Evolutionary conservation across 495 filamentous ascomycete genomes (phyloP), one percentile per base, ranked within the genome.

Genomic region (Aspergillus homomorphus): DNA sequence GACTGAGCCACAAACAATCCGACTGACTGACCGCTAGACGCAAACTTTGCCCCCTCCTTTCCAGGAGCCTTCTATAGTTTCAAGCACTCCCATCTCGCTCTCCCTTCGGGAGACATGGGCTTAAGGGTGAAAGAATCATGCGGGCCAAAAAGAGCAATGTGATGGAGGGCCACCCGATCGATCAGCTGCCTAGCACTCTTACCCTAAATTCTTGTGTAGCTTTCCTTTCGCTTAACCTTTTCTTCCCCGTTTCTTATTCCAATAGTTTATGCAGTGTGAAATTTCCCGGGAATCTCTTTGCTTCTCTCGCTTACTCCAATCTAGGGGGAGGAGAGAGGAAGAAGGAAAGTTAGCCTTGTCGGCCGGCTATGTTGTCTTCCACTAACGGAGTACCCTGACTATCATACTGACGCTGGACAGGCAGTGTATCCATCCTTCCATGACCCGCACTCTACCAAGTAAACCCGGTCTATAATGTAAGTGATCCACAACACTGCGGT

Each of bases 91-190:
- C n/a, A n/a, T 28, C 26, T 28, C 9, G 26, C 33, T 12, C 33
- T 38, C 12, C 33, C 15, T 12, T 38, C 33, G 15, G 33, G 33
- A 12, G 33, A 38, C n/a, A n/a, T n/a, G n/a, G n/a, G n/a, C n/a
- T n/a, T n/a, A n/a, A n/a, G n/a, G 18, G n/a, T 1, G 1, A 18
- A 30, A 28, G 19, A 50, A 24, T 50, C 46, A 50, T 50, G 46
- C 21, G 46, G 46, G 23, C 46, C 46, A 15, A 50, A 50, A 50
- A 30, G 15, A 28, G 48, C 23, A 51, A 23, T 30, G 24, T 51
- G 24, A 51, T 30, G 48, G 18, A 51, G 48, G 33, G 18, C 23
- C 48, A 51, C 22, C 48, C 48, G 48, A 51, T 51, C 48, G 24
- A 51, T 51, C 48, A 51, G 48, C 22, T 51, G 48, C 48, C 48